Evolutionary conservation across 106 monocot species (phyloP), one percentile per base, ranked within the genome.

Genomic region (Chionographis japonica): DNA sequence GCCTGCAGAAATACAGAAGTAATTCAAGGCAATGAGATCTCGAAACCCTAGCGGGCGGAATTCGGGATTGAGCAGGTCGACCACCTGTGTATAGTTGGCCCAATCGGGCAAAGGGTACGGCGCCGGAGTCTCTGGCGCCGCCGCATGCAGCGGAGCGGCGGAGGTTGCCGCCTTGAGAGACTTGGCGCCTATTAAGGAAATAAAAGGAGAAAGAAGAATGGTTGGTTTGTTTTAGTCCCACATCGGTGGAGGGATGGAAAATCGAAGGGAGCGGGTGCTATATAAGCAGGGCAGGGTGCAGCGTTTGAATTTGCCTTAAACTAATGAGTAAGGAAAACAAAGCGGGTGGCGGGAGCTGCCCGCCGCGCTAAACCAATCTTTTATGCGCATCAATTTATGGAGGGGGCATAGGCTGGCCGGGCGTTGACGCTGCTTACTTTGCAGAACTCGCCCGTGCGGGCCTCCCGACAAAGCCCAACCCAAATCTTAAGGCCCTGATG

Each of bases 281-380:
- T 70, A 59, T 59, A 55, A 27, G 13, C 0, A 0, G n/a, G 62
- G 9, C 2, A 4, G 17, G 42, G 4, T 2, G 13, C 36, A 61
- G 14, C 3, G 0, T 3, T 2, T 58, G 27, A 52, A 50, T 0
- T 61, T 74, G 92, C 92, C 92, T 92, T 92, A 88, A 92, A 92
- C 92, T 92, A 92, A 88, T 88, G 92, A 92, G 92, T 92, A 88
- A 92, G 88, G 88, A 92, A 92, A 92, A 92, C 92, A 92, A 92
- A 83, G 92, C 92, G 85, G 83, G 85, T 50, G 92, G 92, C 66
- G 92, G 66, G 85, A 92, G 79, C 92, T 74, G 83, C 78, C 75
- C 83, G 92, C 88, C 77, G 88, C 88, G 85, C 92, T 75, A 40
- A 52, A 40, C 14, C 3, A 58, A 52, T 51, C 15, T 16, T 38